Evolutionary conservation across 2,329 filamentous ascomycete species (phyloP), one percentile per base, ranked within the genome.

Genomic region (Aspergillus versicolor): DNA sequence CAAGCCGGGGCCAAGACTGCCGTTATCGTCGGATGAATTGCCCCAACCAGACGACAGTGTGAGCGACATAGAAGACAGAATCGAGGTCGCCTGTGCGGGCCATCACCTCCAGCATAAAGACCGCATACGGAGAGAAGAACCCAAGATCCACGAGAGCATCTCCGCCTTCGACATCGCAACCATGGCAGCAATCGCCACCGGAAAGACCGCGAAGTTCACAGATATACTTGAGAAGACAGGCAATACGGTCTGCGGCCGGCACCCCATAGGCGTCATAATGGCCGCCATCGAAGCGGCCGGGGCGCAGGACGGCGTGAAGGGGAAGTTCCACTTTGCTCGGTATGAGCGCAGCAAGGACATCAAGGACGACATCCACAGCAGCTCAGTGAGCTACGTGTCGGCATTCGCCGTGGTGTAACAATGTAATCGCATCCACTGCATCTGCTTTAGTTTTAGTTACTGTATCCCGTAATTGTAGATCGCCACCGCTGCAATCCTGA

Each of bases 191-290:
- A 90, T 97, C 41, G 86, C 92, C 70, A 86, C 85, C 2, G 92
- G 93, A 1, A 81, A 76, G 7, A 89, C 96, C 66, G 77, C 83
- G 21, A 77, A 74, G 0, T 97, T 97, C 72, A 78, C 90, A 15
- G 78, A 84, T 3, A 87, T 85, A 41, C 74, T 99, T 19, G 75
- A 80, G 52, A 76, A 84, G 37, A 97, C 93, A 0, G 84, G 85
- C 13, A 99, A 99, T 67, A 97, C 94, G 0, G 91, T 99, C 0
- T 99, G 94, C 69, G 94, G 94, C 3, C 82, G 93, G 48, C 94
- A 99, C 77, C 94, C 94, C 0, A 97, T 99, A 66, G 92, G 94
- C 0, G 88, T 97, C 4, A 84, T 89, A 38, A 92, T 99, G 91
- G 91, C 92, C 0, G 92, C 89, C 0, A 74, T 97, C 59, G 92